A percentile compares a stretch with the other conserved stretches of the same genome.
These are phyloP conservation scores for Ganoderma leucocontextum DNA, from an alignment of 1,284 basidiomycete species.

Conservation along the genomic window DNA sequence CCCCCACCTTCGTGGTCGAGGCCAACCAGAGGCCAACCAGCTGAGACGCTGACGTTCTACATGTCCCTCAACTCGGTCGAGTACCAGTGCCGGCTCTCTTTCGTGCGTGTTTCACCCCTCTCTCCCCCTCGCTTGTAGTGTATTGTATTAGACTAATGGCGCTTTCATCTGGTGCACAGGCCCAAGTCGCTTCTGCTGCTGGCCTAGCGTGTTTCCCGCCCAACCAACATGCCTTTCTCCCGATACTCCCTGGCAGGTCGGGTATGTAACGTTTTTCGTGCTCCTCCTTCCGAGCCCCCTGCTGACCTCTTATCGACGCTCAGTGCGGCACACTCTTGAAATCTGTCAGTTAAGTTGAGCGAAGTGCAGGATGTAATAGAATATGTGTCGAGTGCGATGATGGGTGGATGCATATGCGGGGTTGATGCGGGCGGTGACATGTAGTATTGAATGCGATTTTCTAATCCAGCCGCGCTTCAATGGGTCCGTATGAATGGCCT, in stretches of 20 bases:
- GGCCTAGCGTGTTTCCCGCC: constrained; percentile 38
- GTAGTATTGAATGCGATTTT: background rate
- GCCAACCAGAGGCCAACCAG: constrained; percentile 33
- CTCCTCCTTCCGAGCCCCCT: background rate
- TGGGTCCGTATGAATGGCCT: too few relatives aligned
- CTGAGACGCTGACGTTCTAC: constrained; percentile 40
- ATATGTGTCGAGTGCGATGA: background rate
- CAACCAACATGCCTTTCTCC: constrained; percentile 30
- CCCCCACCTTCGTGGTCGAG: constrained; percentile 38
- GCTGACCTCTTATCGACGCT: background rate
- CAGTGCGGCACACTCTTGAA: constrained; percentile 3
- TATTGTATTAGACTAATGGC: background rate
- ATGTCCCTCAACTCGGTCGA: constrained; percentile 31
- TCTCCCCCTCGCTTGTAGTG: background rate
- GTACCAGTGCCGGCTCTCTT: constrained; percentile 38
- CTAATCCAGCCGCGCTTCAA: too few relatives aligned
- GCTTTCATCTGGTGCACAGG: constrained; percentile 16
- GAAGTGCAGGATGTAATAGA: background rate
- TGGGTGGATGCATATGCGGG: background rate
- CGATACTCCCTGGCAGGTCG: constrained; percentile 33
- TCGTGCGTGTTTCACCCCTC: constrained; percentile 28
- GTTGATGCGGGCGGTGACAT: too few relatives aligned
- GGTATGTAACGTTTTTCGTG: constrained; percentile 27
- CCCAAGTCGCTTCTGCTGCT: constrained; percentile 30
- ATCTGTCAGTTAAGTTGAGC: background rate